Evolutionary conservation across 2,329 filamentous ascomycete species (phyloP).

Genomic region (Epichloe sp.): DNA sequence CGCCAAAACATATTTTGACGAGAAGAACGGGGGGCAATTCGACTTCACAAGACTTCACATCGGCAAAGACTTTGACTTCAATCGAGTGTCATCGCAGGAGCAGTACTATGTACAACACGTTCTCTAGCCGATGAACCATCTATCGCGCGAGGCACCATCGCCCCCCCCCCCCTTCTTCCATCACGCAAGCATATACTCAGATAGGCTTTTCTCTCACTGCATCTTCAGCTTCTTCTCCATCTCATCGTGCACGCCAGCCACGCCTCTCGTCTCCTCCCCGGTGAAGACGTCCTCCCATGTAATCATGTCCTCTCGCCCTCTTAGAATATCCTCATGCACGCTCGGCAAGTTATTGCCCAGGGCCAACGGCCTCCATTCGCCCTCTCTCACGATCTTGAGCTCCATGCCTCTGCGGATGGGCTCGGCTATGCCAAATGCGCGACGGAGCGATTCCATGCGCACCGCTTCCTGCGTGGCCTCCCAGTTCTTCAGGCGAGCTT

Average conservation of each 20-base stretch:
- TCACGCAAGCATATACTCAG: not conserved
- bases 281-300: conserved; percentile 91
- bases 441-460: conserved; percentile 79
- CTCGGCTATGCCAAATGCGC: conserved; percentile 84
- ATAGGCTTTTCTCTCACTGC: conserved; percentile 11
- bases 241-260: conserved; percentile 73
- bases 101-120: too few species aligned
- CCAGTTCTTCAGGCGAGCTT: conserved; percentile 81
- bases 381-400: conserved; percentile 69
- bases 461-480: conserved; percentile 74
- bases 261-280: conserved; percentile 59
- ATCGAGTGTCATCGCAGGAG: too few species aligned
- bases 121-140: too few species aligned
- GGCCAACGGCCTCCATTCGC: conserved; percentile 65
- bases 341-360: conserved; percentile 47
- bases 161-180: too few species aligned
- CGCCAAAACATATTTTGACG: too few species aligned
- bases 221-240: conserved; percentile 90
- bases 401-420: conserved; percentile 91
- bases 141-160: too few species aligned
- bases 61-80: too few species aligned
- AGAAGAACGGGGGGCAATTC: too few species aligned
- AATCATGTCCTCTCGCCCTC: conserved; percentile 62
- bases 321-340: conserved; percentile 82
- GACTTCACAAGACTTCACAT: too few species aligned